phyloP scores from a whole-genome alignment of 1,284 basidiomycete genomes.

The Tilletia walkeri region DNA sequence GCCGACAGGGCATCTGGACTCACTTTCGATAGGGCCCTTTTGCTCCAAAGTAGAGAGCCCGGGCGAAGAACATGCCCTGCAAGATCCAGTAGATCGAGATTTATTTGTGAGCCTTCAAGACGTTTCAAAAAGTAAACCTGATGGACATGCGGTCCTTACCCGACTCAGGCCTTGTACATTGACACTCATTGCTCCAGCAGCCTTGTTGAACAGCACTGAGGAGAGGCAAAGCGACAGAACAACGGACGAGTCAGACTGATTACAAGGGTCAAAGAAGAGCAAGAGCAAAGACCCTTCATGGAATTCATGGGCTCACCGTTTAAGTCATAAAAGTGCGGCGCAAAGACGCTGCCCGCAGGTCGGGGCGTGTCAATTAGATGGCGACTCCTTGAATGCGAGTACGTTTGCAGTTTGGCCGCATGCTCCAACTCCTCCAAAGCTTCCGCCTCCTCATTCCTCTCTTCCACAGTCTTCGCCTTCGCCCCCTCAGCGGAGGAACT shows the following conservation, averaged over 20 bases:
- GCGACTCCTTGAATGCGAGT: slow-evolving; percentile 21
- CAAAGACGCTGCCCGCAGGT: slow-evolving; percentile 41
- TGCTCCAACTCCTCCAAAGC: slow-evolving; percentile 22
- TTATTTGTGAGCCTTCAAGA: not conserved
- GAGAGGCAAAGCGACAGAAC: not conserved
- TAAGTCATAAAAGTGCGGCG: slow-evolving; percentile 55
- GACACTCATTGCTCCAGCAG: slow-evolving; percentile 41
- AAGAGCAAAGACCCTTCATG: not conserved
- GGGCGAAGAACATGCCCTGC: slow-evolving; percentile 41
- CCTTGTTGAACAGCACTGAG: slow-evolving; percentile 48
- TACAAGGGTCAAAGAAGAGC: not conserved
- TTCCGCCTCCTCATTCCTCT: not conserved
- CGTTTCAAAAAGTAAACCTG: not conserved
- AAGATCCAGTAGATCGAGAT: not conserved
- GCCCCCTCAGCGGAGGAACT: not conserved
- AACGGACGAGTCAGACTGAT: not conserved
- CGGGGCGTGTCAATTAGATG: slow-evolving; percentile 34
- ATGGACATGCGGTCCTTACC: not conserved
- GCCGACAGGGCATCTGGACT: not conserved
- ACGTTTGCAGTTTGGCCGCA: slow-evolving; percentile 30
- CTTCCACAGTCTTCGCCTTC: not conserved
- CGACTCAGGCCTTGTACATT: slow-evolving; percentile 51
- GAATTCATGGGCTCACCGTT: slow-evolving; percentile 23
- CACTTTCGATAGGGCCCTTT: slow-evolving; percentile 22
- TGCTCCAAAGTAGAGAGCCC: slow-evolving; percentile 46